Evolutionary conservation across 768 basidiomycete genomes (phyloP), one percentile per base, ranked within the genome.

Genomic region (Leccinum sublutescens): DNA sequence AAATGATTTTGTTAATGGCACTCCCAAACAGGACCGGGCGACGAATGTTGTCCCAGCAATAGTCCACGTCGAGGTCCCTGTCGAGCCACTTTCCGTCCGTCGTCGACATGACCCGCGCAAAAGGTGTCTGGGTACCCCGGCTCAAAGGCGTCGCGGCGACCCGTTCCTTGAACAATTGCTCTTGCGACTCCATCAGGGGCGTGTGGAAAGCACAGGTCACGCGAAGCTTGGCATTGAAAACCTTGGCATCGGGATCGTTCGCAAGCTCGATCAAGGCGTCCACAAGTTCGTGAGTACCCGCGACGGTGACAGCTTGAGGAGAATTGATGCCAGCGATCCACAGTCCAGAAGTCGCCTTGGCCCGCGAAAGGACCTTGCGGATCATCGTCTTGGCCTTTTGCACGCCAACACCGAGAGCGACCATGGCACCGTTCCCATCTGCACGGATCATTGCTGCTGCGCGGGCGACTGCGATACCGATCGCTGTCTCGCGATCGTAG

Each of bases 311-410:
- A n/a, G 75, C 73, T 12, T 74, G 70, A 48, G 73, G 71, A 17
- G 73, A 75, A 56, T 75, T 76, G 62, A 76, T 70, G 50, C 74
- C 72, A 29, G 71, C 73, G 11, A 75, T 69, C 69, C 73, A 76
- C 43, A 76, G 34, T 33, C 75, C 68, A 36, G 59, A 62, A 17
- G 63, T 58, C 9, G 53, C 64, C 55, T 69, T 68, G 34, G 68
- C 64, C 8, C 54, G 64, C 14, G 64, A 71, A 43, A 76, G 64
- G 3, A 73, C 68, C 50, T 73, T 70, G 62, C 69, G 67, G 49
- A 77, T 71, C 64, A 76, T 66, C n/a, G 58, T 50, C 57, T 68
- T 66, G 17, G 74, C 73, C 54, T 69, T 70, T 15, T 73, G 64
- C 5, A 71, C 69, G 25, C 71, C 66, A 31, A 76, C 71, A 7